Evolutionary conservation across 768 basidiomycete genomes (phyloP), one percentile per base, ranked within the genome.

Genomic region (Kwoniella botswanensis): DNA sequence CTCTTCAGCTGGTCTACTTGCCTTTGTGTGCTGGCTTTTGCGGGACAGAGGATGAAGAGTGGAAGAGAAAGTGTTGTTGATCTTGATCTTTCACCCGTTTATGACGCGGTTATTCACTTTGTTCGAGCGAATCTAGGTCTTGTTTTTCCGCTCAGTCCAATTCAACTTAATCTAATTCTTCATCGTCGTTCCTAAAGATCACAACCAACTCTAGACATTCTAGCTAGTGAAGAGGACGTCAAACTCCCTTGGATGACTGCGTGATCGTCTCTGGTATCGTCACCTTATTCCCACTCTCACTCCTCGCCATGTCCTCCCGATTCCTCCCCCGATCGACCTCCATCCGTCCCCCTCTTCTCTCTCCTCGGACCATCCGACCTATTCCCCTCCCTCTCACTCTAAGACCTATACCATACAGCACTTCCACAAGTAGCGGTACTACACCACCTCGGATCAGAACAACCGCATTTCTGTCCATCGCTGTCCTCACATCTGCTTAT

Each of bases 401-500:
- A 22, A 22, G 68, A 42, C 22, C 26, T 43, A 53, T 63, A 42
- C 13, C 26, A 21, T 70, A 70, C 63, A 70, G 68, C 22, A 46
- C 62, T 12, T 22, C 64, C 18, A 42, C 63, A 13, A 63, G 29
- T 24, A n/a, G 35, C 26, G 24, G 56, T 11, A 11, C 63, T 10
- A 15, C 62, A 10, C 18, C 62, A 5, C 21, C 58, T 1, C 57
- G 43, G n/a, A 50, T 65, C 4, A 57, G 54, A 29, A 70, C 68
- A 13, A 71, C 63, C 22, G 70, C 64, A 5, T 24, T 71, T 10
- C 11, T 71, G 17, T 69, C 78, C 13, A 61, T 69, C n/a, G 70
- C 58, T 10, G 35, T 77, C 0, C 62, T 77, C 9, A 42, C 70
- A 7, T 66, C 72, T 18, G 76, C 79, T 1, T 71, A 53, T 29